Base-by-base conservation (phyloP, 805 yeast species). In the Wickerhamiella australiensis region DNA sequence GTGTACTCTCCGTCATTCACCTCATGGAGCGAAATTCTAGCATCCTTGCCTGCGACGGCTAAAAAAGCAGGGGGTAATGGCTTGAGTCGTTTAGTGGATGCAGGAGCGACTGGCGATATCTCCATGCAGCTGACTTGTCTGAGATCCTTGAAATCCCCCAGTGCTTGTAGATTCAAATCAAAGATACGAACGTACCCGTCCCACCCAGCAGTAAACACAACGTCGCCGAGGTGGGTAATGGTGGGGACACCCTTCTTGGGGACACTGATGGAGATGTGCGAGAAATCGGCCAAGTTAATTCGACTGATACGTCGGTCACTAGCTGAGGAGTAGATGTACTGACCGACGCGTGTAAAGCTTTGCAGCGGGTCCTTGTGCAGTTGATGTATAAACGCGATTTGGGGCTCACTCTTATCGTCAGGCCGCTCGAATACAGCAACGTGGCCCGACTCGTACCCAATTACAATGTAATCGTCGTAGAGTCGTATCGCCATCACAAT, bases 361-460 rank as follows among this genome's bases (percentile, higher is more conserved):
- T 61, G 54, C 15, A 65, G 57, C 7, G 71, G 67, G 51, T 61
- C 64, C 25, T 54, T 49, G 52, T 67, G 70, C 25, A 52, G n/a
- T 35, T 40, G 20, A n/a, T 42, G 20, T 27, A 38, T 22, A 26
- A 31, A 42, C 22, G 22, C 23, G 7, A 52, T 43, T n/a, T 15
- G 45, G 12, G 43, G 43, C 25, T 45, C 47, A 27, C 3, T 15
- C 2, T 9, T 11, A 5, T 20, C 17, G 21, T 7, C 7, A 3
- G 6, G 5, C 40, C 31, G 6, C 23, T 20, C 41, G 25, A 59
- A 65, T 0, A 64, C 56, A 0, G 66, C 64, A 5, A 77, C 69
- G 56, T 76, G 79, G 0, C 95, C 94, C 15, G 83, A 79, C 60
- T 85, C 95, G 59, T 74, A 85, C 1, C 94, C 95, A 5, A 80